Evolutionary conservation across 352 stramenopile species (phyloP).

Genomic region (Globisporangium middletonii): DNA sequence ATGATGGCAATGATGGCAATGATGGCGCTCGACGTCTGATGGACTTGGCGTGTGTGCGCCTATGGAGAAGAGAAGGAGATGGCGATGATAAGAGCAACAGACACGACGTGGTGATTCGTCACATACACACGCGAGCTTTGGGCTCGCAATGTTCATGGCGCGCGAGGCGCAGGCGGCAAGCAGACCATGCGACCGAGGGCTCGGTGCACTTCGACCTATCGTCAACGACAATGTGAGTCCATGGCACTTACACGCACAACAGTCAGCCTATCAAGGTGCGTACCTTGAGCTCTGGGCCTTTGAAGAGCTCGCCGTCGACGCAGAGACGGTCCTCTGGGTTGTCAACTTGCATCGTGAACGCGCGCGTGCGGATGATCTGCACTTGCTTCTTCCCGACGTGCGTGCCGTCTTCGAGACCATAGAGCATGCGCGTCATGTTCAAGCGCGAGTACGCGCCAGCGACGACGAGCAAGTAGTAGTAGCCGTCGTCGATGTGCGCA

Average conservation of each 20-base stretch:
- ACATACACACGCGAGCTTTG: no score
- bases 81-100: no score
- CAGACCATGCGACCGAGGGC: constrained; percentile 36
- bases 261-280: not conserved
- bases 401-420: constrained; percentile 44
- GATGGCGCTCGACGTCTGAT: no score
- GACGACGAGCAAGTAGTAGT: constrained; percentile 56
- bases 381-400: constrained; percentile 37
- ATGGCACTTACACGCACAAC: no score
- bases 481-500: constrained; percentile 46
- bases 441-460: constrained; percentile 30
- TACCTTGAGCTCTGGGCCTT: constrained; percentile 37
- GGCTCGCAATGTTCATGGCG: no score
- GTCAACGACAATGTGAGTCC: no score
- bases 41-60: no score
- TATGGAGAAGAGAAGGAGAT: no score
- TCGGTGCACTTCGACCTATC: constrained; percentile 30
- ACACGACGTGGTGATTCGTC: no score
- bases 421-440: constrained; percentile 35
- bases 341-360: constrained; percentile 34
- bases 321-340: constrained; percentile 39
- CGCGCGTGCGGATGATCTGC: constrained; percentile 52
- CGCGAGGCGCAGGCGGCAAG: constrained; percentile 8
- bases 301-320: constrained; percentile 58
- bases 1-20: no score